Evolutionary conservation across 306 rosid genomes (phyloP).

Genomic region (Lathyrus oleraceus): DNA sequence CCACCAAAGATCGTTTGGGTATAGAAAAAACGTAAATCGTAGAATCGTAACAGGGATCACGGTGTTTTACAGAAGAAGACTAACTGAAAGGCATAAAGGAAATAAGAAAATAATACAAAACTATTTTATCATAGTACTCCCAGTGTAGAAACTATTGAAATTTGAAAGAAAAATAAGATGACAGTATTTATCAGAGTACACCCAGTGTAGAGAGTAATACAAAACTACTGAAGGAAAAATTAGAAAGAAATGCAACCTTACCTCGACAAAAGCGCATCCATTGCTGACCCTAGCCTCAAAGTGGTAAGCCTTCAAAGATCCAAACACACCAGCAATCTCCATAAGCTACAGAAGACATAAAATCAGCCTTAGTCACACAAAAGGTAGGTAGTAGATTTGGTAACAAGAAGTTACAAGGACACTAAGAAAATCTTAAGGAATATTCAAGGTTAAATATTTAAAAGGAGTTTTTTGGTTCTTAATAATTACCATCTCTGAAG

Average conservation of each 20-base stretch:
- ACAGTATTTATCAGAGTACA: background rate
- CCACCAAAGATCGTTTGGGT: too few species aligned
- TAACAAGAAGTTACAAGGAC: conserved; percentile 1
- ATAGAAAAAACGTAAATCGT: too few species aligned
- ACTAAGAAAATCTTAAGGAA: background rate
- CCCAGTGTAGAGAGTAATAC: background rate
- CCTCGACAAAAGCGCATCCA: conserved; percentile 87
- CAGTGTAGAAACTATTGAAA: conserved; percentile 2
- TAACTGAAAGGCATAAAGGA: background rate
- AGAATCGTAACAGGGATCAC: too few species aligned
- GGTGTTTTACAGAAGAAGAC: background rate
- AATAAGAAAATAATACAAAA: background rate
- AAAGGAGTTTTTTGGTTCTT: background rate
- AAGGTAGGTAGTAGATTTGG: background rate
- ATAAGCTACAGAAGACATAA: conserved; percentile 54
- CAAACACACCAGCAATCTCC: conserved; percentile 84
- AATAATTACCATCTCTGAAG: conserved; percentile 74
- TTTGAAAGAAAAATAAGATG: background rate
- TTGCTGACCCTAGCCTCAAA: conserved; percentile 51
- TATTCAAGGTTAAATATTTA: background rate
- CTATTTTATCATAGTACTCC: background rate
- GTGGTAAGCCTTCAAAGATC: conserved; percentile 82
- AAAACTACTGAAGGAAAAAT: background rate
- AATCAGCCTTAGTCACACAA: background rate
- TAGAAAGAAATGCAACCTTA: conserved; percentile 40